Percentiles rank a stretch among this genome's conserved stretches.
These are phyloP conservation scores for Botrytis fragariae DNA, from an alignment of 2,329 filamentous ascomycete genomes.

Conservation along the genomic window DNA sequence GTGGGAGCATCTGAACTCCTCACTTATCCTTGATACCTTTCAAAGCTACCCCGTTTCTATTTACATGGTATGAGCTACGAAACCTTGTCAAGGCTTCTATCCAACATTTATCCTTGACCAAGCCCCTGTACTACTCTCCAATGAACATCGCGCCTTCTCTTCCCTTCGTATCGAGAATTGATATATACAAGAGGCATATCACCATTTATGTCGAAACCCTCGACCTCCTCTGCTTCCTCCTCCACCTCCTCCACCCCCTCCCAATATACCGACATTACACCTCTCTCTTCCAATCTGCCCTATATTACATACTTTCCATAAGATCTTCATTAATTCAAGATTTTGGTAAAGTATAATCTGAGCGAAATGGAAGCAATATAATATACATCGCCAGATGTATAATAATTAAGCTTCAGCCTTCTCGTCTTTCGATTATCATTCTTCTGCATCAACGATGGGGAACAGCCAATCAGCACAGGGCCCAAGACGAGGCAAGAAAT, in stretches of 20 bases:
- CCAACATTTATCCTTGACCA: slow-evolving; percentile 13
- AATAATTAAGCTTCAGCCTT: slow-evolving; percentile 11
- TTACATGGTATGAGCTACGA: slow-evolving; percentile 2
- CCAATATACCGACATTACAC: neutral
- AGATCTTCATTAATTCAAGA: slow-evolving; percentile 4
- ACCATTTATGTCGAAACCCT: slow-evolving; percentile 1
- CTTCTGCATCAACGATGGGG: slow-evolving; percentile 30
- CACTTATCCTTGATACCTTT: slow-evolving; percentile 4
- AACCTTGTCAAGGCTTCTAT: slow-evolving; percentile 5
- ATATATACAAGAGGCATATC: slow-evolving; percentile 16
- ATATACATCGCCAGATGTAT: slow-evolving; percentile 14
- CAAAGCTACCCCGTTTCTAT: slow-evolving; percentile 4
- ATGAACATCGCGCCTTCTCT: slow-evolving; percentile 12
- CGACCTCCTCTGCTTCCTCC: slow-evolving; percentile 9
- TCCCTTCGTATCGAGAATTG: slow-evolving; percentile 7
- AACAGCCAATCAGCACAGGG: slow-evolving; percentile 33
- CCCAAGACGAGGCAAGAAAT: slow-evolving; percentile 27
- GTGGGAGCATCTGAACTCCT: neutral
- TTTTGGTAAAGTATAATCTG: slow-evolving; percentile 7
- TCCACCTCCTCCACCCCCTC: slow-evolving; percentile 3
- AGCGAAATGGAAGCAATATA: slow-evolving; percentile 21
- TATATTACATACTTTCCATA: slow-evolving; percentile 7
- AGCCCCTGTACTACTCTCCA: slow-evolving; percentile 2
- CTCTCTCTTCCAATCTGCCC: neutral
- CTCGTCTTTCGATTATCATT: slow-evolving; percentile 13